A percentile compares a stretch with the other conserved stretches of the same genome.
Evolutionary conservation across 495 filamentous ascomycete species (phyloP).

Genomic region (Lindgomyces ingoldianus): DNA sequence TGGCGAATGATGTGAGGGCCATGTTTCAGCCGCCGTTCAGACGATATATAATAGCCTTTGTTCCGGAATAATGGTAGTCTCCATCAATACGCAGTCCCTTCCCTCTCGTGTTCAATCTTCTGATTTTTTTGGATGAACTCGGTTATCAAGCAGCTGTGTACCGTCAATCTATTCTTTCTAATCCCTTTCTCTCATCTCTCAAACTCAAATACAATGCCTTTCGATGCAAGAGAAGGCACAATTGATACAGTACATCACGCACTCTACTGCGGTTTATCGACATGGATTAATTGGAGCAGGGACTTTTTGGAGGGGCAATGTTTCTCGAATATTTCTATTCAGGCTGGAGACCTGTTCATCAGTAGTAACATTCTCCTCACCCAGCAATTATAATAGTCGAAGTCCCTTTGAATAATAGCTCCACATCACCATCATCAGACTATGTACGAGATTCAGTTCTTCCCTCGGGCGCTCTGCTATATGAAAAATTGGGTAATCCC

Average conservation of each 20-base stretch:
- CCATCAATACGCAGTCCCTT: no score
- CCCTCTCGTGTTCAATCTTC: not conserved
- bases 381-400: no score
- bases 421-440: no score
- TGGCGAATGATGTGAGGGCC: not conserved
- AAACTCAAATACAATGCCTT: constrained; percentile 27
- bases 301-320: no score
- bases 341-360: no score
- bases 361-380: no score
- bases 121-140: not conserved
- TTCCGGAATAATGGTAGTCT: not conserved
- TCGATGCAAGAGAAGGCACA: constrained; percentile 59
- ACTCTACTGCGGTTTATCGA: constrained; percentile 51
- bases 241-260: constrained; percentile 56
- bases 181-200: not conserved
- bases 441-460: no score
- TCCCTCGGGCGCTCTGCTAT: no score
- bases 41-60: not conserved
- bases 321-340: no score
- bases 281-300: no score
- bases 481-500: no score
- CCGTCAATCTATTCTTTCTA: not conserved
- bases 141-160: not conserved
- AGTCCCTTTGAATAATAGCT: no score
- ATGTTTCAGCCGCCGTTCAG: not conserved